Base-by-base conservation (phyloP, 164 flowering plant species). In the Sedum album region DNA sequence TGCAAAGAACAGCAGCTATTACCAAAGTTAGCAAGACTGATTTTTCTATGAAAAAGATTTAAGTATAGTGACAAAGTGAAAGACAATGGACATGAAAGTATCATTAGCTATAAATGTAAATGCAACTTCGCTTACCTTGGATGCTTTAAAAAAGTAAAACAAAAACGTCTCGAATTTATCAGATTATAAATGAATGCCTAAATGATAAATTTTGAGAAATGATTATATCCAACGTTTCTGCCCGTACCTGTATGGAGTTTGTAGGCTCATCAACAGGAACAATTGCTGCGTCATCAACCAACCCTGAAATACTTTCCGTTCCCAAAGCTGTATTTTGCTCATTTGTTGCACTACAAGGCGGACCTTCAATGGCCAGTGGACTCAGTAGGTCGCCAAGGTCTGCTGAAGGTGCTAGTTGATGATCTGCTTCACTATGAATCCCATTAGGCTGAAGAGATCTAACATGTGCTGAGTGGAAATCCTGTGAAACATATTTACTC, bases 311-410 rank as follows among this genome's bases (percentile, higher is more conserved):
- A 66, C 81, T 81, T 66, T 81, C 88, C 36, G 71, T 28, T 69
- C 85, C 88, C 23, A 88, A 48, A 11, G 73, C 70, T 36, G 44
- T 13, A 74, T 55, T 74, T 57, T 76, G 86, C 73, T 86, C 86
- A 70, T 82, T 76, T 25, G 57, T 67, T 46, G 77, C 33, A 70
- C 76, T 71, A 72, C 68, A 78, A 31, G 96, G 90, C 65, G 97
- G 94, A 31, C 88, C 97, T 82, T 95, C 99, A 73, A 92, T 89
- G 73, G 98, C 90, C 60, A 92, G 81, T 36, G 94, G 87, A 48
- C 97, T 87, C 76, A 93, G 79, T 66, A 95, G 86, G 84, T 95
- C 99, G 72, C 91, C 91, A 74, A 95, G 85, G 80, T 92, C 98
- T 20, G 88, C 76, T 70, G 97, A 74, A 53, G 95, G 85, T 17